These are phyloP conservation scores for Tardiomyces depauwii DNA, from an alignment of 1,139 yeast genomes.

Conservation along the genomic window DNA sequence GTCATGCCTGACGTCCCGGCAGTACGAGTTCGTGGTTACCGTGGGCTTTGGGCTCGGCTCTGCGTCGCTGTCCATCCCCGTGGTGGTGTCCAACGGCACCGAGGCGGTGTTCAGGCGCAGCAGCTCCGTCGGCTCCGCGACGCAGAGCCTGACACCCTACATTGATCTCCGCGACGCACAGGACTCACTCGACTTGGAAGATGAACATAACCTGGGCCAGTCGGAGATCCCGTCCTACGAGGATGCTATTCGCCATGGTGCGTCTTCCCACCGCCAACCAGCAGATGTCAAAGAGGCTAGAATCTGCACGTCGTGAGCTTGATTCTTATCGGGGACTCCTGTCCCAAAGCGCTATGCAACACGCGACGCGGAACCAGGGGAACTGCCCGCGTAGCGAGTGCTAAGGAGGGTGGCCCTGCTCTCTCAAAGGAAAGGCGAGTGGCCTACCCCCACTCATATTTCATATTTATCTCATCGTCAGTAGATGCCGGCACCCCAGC, in stretches of 20 bases:
- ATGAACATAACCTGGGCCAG: not conserved
- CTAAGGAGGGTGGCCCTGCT: no score
- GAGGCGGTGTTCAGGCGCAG: not conserved
- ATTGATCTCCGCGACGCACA: not conserved
- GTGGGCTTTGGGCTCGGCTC: conserved; percentile 6
- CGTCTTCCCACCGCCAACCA: no score
- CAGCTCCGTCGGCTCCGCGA: not conserved
- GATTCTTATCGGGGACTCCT: no score
- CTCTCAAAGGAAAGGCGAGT: no score
- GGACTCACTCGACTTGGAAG: not conserved
- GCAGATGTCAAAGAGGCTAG: no score
- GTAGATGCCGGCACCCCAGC: no score
- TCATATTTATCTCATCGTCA: no score
- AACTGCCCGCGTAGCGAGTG: no score
- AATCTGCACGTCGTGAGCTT: no score
- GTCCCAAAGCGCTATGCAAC: no score
- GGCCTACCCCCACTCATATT: no score
- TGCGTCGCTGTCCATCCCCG: conserved; percentile 4
- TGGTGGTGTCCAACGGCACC: conserved; percentile 3
- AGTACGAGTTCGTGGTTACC: conserved; percentile 13
- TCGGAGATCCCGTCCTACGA: not conserved
- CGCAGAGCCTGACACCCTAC: not conserved
- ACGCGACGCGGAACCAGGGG: no score
- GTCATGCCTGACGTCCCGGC: conserved; percentile 17
- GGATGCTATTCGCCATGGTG: not conserved